Evolutionary conservation across 768 basidiomycete species (phyloP), one percentile per base, ranked within the genome.

Genomic region (Mycena maculata): DNA sequence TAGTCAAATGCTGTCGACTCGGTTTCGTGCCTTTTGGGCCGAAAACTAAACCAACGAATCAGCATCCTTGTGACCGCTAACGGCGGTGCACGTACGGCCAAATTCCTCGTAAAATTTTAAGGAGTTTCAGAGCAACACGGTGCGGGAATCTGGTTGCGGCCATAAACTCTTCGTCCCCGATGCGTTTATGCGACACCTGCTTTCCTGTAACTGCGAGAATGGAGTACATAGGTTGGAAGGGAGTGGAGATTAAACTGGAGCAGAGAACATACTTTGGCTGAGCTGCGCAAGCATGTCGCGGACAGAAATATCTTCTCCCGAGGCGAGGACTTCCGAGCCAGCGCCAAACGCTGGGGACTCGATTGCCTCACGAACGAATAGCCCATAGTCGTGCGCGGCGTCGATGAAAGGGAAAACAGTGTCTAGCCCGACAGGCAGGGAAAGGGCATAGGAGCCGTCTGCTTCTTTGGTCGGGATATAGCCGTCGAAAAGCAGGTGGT

Each of bases 201-300:
- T 60, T 66, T 12, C 65, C 65, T 11, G 65, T 60, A 25, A 60
- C 65, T 65, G n/a, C 13, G 20, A n/a, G n/a, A n/a, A n/a, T n/a
- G n/a, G n/a, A n/a, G n/a, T 16, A 47, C 27, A 39, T 2, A 52
- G 28, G 6, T 22, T 10, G 9, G 25, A 42, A 4, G 20, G 27
- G 31, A 10, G 9, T 10, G n/a, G 4, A 23, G 20, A 5, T 16
- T 27, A 20, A 12, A 4, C 2, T n/a, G 38, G 12, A 22, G 16
- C 0, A 18, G n/a, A 4, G 31, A 41, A 28, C 56, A 1, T 23
- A 65, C 63, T 39, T 44, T 66, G 15, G 9, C 47, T n/a, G 22
- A 66, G 58, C 49, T 66, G 62, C 20, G 12, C 10, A 3, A 47
- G 6, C 62, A 52, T 49, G 4, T 63, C 62, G 3, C 28, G 25